Base-by-base conservation (phyloP, 768 basidiomycete species). In the Leccinum truebloodii region DNA sequence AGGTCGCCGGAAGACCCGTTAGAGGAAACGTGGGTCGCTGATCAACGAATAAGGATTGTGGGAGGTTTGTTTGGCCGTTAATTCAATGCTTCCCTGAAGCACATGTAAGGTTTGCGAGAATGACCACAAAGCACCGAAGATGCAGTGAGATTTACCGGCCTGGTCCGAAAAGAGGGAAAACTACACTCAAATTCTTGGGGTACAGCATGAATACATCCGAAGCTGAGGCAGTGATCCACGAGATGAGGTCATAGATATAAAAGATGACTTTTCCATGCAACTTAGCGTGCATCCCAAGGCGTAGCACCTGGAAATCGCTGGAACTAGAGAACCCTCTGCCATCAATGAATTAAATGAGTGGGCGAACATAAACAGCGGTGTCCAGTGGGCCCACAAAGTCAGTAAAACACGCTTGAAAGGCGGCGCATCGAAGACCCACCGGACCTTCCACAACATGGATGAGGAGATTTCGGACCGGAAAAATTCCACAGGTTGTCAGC, bases 31-130 rank as follows among this genome's bases (percentile, higher is more conserved):
- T 35, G 26, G 4, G 24, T 39, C 41, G 48, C 34, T 55, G 55
- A 54, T 55, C 57, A 48, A 26, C 48, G 50, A 32, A 52, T 32
- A 34, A 55, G 63, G 49, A 39, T 6, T 46, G 37, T 51, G 20
- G 22, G 30, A 41, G 12, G 32, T 20, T 57, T 48, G 34, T 26
- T 63, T 62, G 44, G 30, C 46, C 20, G 30, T 61, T 24, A n/a
- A 41, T 61, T 32, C 32, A 34, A n/a, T 30, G 37, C 26, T 52
- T 61, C 50, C 59, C 22, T 7, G 14, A 28, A 44, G 12, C 24
- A 46, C 24, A 46, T 18, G 37, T 22, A 22, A 16, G 46, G 51
- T 18, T 41, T 60, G 49, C 35, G 58, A 51, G 16, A 48, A 12
- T 50, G 48, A 22, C 46, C 57, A 26, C 16, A 24, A 35, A 59